phyloP scores from a whole-genome alignment of 140 eudicot genomes.

The Anethum foeniculum region DNA sequence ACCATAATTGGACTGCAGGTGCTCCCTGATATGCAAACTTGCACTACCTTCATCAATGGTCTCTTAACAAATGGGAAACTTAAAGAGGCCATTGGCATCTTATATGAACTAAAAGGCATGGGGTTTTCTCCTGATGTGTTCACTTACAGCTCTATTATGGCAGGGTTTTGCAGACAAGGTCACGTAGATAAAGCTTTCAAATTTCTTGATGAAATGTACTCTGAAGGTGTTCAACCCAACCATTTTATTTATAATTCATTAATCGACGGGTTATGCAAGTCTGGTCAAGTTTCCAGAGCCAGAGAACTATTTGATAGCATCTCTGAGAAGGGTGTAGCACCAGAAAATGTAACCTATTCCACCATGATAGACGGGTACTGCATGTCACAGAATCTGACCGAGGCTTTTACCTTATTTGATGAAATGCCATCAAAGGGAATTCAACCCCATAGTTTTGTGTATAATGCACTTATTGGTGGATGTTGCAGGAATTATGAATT shows the following conservation, averaged over 20 bases:
- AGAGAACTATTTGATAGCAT: conserved; percentile 38
- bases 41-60: conserved; percentile 43
- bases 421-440: conserved; percentile 49
- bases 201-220: conserved; percentile 40
- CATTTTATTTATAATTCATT: conserved; percentile 51
- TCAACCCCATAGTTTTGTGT: conserved; percentile 42
- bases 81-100: conserved; percentile 40
- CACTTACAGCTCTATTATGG: conserved; percentile 48
- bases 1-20: conserved; percentile 31
- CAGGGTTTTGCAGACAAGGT: conserved; percentile 55
- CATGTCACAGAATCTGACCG: conserved; percentile 35
- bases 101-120: conserved; percentile 29
- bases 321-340: conserved; percentile 34
- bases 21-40: conserved; percentile 44
- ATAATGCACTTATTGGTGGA: conserved; percentile 49
- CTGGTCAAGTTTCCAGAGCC: conserved; percentile 49
- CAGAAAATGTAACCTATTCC: conserved; percentile 44
- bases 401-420: conserved; percentile 50
- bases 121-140: conserved; percentile 52
- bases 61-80: conserved; percentile 45
- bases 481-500: conserved; percentile 48
- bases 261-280: conserved; percentile 49
- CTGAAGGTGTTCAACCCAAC: conserved; percentile 45
- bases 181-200: conserved; percentile 31
- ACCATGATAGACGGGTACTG: conserved; percentile 61